phyloP scores from a whole-genome alignment of 1,284 basidiomycete species.

The Irpex lacteus region DNA sequence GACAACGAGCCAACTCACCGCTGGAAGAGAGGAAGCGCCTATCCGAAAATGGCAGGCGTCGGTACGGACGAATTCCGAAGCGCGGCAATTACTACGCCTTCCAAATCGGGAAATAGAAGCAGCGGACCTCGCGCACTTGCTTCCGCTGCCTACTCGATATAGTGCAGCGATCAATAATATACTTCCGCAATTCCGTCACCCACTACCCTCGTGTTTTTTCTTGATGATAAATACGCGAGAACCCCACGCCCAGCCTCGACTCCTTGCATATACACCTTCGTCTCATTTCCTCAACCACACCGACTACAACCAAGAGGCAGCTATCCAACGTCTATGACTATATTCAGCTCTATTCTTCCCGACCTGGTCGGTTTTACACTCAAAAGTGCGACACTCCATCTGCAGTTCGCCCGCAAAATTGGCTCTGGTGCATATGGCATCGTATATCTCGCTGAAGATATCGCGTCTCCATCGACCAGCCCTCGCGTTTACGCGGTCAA shows the following conservation, averaged over 20 bases:
- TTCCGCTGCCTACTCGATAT: not conserved
- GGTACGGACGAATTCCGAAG: not conserved
- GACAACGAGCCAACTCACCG: not conserved
- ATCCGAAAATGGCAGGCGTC: not conserved
- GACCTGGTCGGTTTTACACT: constrained; percentile 24
- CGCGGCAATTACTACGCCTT: constrained; percentile 1
- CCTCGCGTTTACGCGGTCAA: constrained; percentile 53
- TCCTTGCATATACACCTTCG: too few relatives aligned
- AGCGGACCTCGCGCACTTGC: not conserved
- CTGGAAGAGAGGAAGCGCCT: not conserved
- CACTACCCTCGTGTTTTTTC: not conserved
- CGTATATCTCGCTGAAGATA: constrained; percentile 58
- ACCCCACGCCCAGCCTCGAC: too few relatives aligned
- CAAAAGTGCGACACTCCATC: constrained; percentile 14
- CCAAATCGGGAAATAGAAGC: not conserved
- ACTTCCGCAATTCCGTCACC: not conserved
- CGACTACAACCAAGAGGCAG: not conserved
- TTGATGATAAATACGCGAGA: not conserved
- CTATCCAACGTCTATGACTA: constrained; percentile 15
- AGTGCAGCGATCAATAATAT: not conserved
- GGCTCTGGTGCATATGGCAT: constrained; percentile 70
- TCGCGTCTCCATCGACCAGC: constrained; percentile 20
- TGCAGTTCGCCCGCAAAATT: constrained; percentile 47
- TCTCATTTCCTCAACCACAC: too few relatives aligned
- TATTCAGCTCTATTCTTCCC: constrained; percentile 28